These are phyloP conservation scores for Ophiostoma populinum DNA, from an alignment of 2,329 filamentous ascomycete species.

Conservation along the genomic window DNA sequence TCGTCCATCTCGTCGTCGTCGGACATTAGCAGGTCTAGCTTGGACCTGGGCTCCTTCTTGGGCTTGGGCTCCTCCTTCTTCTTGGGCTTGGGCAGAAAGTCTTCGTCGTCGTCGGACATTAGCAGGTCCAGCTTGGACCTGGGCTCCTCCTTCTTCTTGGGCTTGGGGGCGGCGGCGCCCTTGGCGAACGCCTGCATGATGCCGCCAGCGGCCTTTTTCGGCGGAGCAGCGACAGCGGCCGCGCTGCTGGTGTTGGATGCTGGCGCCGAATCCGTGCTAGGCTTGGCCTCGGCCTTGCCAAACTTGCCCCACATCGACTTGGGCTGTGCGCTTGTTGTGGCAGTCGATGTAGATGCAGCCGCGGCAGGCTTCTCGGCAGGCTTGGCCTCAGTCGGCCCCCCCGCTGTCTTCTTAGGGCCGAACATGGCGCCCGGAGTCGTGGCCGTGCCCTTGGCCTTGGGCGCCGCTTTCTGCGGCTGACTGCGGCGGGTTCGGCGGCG, in stretches of 20 bases:
- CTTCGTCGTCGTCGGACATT: slow-evolving; percentile 30
- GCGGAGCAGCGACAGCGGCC: slow-evolving; percentile 12
- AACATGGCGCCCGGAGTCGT: slow-evolving; percentile 10
- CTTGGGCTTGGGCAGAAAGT: slow-evolving; percentile 24
- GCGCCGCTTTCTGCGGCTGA: background rate
- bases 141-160: slow-evolving; percentile 29
- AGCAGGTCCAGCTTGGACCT: slow-evolving; percentile 30
- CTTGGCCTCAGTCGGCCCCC: background rate
- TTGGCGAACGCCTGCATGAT: slow-evolving; percentile 73
- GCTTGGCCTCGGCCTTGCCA: slow-evolving; percentile 25
- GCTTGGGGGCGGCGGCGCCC: slow-evolving; percentile 27
- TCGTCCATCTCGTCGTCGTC: slow-evolving; percentile 26
- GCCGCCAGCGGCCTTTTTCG: slow-evolving; percentile 20
- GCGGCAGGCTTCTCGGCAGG: background rate
- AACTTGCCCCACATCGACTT: too few species aligned
- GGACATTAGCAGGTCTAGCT: background rate
- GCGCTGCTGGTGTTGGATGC: too few species aligned
- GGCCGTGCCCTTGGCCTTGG: background rate
- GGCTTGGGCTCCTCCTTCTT: too few species aligned
- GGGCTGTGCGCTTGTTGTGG: slow-evolving; percentile 20
- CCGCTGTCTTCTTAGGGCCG: slow-evolving; percentile 9
- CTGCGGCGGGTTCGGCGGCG: slow-evolving; percentile 28
- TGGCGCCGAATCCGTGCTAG: too few species aligned
- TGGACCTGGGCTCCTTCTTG: slow-evolving; percentile 15
- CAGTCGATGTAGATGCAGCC: slow-evolving; percentile 9